These are phyloP conservation scores for Lepidium sativum DNA, from an alignment of 345 rosid species.

Conservation along the genomic window DNA sequence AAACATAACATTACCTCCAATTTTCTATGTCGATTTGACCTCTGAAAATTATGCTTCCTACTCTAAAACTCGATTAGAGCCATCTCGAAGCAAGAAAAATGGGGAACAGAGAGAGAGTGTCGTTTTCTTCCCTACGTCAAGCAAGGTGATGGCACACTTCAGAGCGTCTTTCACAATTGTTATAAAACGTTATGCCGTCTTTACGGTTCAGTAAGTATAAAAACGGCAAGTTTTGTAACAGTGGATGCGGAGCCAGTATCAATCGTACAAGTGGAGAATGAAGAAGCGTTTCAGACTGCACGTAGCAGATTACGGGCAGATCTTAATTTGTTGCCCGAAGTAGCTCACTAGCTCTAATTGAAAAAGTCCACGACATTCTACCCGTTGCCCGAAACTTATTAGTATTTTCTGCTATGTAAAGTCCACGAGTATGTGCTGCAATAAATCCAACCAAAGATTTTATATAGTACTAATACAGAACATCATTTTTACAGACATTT, in stretches of 20 bases:
- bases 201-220: no score
- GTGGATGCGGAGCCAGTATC: no score
- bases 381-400: slow-evolving; percentile 2
- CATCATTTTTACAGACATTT: no score
- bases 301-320: slow-evolving; percentile 24
- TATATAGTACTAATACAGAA: no score
- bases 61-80: background rate
- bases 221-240: no score
- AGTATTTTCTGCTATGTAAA: background rate
- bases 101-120: background rate
- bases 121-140: no score
- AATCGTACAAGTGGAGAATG: no score
- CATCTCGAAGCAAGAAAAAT: background rate
- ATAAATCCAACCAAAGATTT: no score
- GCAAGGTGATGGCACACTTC: no score
- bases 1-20: background rate
- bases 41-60: background rate
- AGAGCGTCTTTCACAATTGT: no score
- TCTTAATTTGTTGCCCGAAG: slow-evolving; percentile 4
- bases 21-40: background rate
- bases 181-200: no score
- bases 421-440: no score
- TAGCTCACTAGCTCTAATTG: background rate
- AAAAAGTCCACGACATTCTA: slow-evolving; percentile 16
- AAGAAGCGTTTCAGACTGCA: slow-evolving; percentile 17